Evolutionary conservation across 768 basidiomycete species (phyloP).

Genomic region (Tylopilus felleus): DNA sequence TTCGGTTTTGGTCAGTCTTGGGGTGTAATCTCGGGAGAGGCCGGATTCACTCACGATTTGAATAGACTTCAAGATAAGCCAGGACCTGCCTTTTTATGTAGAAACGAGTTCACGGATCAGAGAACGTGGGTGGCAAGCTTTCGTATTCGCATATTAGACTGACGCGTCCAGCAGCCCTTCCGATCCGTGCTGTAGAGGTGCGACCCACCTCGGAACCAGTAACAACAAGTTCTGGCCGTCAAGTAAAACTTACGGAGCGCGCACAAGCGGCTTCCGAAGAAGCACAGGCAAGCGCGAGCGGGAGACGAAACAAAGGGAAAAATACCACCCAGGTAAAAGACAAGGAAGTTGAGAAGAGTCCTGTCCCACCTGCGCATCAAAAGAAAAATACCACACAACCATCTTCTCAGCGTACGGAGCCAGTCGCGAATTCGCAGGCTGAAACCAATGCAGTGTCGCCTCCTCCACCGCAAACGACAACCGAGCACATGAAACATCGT

Average conservation of each 20-base stretch:
- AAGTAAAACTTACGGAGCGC: conserved; percentile 19
- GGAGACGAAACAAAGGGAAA: conserved; percentile 5
- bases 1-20: conserved; percentile 28
- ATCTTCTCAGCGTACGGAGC: neutral
- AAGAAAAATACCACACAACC: neutral
- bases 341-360: neutral
- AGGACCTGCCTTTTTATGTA: conserved; percentile 28
- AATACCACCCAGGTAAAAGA: neutral
- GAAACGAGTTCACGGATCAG: conserved; percentile 26
- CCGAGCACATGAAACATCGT: neutral
- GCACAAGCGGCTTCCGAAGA: conserved; percentile 13
- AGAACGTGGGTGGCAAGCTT: conserved; percentile 19
- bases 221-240: conserved; percentile 24
- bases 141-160: neutral
- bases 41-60: neutral
- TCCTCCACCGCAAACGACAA: neutral
- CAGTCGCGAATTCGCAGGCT: neutral
- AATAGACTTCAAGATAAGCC: conserved; percentile 30
- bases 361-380: neutral
- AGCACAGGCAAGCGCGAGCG: neutral
- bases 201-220: conserved; percentile 8
- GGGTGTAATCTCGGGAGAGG: neutral
- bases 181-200: conserved; percentile 3
- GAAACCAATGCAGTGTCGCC: neutral
- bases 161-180: conserved; percentile 11